phyloP scores from a whole-genome alignment of 768 basidiomycete species.

The Podaxis sp. region DNA sequence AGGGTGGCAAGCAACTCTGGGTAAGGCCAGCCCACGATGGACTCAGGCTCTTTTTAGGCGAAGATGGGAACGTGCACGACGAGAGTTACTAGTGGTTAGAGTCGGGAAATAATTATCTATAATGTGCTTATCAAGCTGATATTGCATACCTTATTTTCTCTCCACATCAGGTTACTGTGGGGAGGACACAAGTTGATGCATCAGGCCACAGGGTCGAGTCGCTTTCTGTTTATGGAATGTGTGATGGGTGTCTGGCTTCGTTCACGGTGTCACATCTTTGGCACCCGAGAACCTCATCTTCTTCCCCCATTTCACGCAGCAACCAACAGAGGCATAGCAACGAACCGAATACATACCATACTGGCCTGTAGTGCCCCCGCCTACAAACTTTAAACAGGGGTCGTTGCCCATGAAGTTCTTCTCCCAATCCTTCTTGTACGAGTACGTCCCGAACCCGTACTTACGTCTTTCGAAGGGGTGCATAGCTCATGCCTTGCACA shows the following conservation, averaged over 20 bases:
- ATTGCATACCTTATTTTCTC: background rate
- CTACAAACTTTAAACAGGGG: constrained; percentile 17
- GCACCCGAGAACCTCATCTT: background rate
- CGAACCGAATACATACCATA: background rate
- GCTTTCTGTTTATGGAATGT: constrained; percentile 3
- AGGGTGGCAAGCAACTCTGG: constrained; percentile 48
- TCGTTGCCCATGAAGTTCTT: constrained; percentile 51
- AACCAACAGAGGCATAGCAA: background rate
- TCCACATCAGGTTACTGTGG: too few species aligned
- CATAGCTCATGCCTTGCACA: constrained; percentile 26
- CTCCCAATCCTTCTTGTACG: constrained; percentile 50
- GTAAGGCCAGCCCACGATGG: constrained; percentile 76
- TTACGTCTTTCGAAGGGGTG: background rate
- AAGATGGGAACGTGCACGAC: constrained; percentile 40
- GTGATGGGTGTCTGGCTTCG: background rate
- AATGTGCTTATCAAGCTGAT: background rate
- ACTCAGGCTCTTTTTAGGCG: constrained; percentile 47
- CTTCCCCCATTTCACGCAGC: background rate
- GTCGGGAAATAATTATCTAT: background rate
- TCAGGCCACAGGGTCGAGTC: background rate
- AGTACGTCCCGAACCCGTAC: constrained; percentile 30
- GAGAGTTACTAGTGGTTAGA: constrained; percentile 36
- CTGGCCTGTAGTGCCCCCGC: background rate
- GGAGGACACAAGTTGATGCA: background rate
- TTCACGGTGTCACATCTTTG: background rate